Conservation (phyloP, 495 filamentous ascomycete species). For the Daldinia childiae region DNA sequence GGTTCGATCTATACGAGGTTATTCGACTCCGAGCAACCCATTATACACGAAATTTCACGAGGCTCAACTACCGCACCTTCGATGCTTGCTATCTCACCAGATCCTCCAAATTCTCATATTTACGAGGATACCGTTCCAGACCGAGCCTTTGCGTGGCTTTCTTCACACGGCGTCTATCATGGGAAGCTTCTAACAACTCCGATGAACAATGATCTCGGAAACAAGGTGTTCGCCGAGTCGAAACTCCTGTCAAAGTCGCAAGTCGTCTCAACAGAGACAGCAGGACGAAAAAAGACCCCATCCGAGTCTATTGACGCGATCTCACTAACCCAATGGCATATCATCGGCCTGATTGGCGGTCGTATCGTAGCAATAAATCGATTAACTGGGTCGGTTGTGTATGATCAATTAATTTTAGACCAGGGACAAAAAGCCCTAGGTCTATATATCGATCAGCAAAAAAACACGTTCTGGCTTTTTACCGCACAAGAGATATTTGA, state of each 20-base stretch:
- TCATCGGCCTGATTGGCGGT: constrained; percentile 83
- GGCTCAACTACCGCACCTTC: constrained; percentile 67
- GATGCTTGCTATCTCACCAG: constrained; percentile 77
- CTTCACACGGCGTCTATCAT: constrained; percentile 84
- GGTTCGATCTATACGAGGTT: constrained; percentile 83
- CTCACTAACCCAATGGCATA: constrained; percentile 90
- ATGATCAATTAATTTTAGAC: constrained; percentile 87
- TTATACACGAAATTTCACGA: constrained; percentile 71
- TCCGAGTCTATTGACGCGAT: constrained; percentile 80
- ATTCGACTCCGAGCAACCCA: constrained; percentile 85
- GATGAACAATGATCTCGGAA: constrained; percentile 65
- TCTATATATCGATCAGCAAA: constrained; percentile 84
- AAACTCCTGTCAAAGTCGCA: constrained; percentile 78
- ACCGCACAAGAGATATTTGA: constrained; percentile 91
- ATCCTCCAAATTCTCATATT: constrained; percentile 60
- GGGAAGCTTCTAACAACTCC: constrained; percentile 72
- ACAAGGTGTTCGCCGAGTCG: constrained; percentile 71
- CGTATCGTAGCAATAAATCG: constrained; percentile 85
- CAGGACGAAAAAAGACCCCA: constrained; percentile 68
- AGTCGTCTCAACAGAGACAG: constrained; percentile 72
- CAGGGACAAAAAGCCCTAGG: constrained; percentile 79
- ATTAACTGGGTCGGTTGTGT: constrained; percentile 82
- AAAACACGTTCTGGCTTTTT: constrained; percentile 97
- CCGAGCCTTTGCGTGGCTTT: constrained; percentile 89
- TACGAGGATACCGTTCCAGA: constrained; percentile 60